Base-by-base conservation (phyloP, 176 grass and related monocot genomes). In the Zoysia japonica region DNA sequence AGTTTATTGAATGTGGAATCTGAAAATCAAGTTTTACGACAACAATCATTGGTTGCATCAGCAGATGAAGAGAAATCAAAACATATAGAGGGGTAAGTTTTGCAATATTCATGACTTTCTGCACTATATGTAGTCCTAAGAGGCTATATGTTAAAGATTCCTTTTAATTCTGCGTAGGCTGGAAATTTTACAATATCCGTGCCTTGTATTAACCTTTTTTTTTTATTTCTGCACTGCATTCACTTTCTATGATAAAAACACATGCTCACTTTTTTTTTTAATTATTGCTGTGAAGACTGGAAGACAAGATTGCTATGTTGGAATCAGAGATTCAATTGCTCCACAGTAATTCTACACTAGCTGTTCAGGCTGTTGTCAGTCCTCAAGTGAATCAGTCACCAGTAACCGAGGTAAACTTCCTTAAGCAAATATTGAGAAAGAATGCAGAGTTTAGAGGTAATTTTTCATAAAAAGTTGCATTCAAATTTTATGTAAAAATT, bases 21-120 rank as follows among this genome's bases (percentile, higher is more conserved):
- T 47, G 94, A 97, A 88, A 94, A 94, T 72, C 82, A 94, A 7
- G 72, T 95, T 60, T 80, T 95, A 78, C 84, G 93, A 63, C 89
- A 92, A 70, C 89, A 95, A 71, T 83, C 93, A 3, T 78, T 95
- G 71, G 81, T 89, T 77, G 67, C 87, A 74, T 95, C 93, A 75
- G 86, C 87, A 78, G 87, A 92, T 83, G 92, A 89, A 42, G 84
- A 95, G 80, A 80, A 85, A 75, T 86, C 85, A 73, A 81, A 87
- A 83, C 82, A 92, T 61, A 95, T 95, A 69, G 86, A 91, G 65
- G 78, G 87, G 92, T 92, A 92, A 74, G 35, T 51, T 37, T 28
- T 66, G 39, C 50, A 67, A 79, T 54, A 71, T 38, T 0, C 6
- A 82, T 51, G 75, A 47, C 19, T 3, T 56, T 57, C 38, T 74